Evolutionary conservation across 306 rosid genomes (phyloP).

Genomic region (Senna siamea): DNA sequence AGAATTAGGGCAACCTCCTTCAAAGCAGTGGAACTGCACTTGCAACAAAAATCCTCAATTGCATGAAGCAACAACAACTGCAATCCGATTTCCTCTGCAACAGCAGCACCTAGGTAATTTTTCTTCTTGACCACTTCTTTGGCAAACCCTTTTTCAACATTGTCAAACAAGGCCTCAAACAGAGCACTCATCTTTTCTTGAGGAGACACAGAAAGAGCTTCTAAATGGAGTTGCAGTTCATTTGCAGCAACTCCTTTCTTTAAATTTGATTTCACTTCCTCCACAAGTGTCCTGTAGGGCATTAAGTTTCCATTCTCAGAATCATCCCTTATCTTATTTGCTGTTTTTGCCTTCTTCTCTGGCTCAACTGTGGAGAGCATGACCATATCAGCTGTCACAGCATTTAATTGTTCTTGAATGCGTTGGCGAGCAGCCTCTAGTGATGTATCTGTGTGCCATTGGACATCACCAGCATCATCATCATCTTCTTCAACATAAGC

Average conservation of each 20-base stretch:
- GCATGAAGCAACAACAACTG: constrained; percentile 51
- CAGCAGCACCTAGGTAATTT: constrained; percentile 51
- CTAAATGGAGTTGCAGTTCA: constrained; percentile 44
- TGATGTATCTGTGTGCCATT: constrained; percentile 75
- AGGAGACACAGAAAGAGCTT: constrained; percentile 38
- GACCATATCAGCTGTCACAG: constrained; percentile 73
- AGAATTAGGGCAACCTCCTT: constrained; percentile 64
- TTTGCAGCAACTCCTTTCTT: constrained; percentile 47
- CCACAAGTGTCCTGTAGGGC: constrained; percentile 35
- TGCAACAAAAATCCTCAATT: constrained; percentile 51
- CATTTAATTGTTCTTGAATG: constrained; percentile 64
- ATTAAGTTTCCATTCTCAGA: constrained; percentile 41
- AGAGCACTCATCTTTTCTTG: constrained; percentile 63
- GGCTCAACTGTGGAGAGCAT: constrained; percentile 61
- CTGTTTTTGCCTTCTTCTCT: constrained; percentile 43
- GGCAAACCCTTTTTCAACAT: constrained; percentile 57
- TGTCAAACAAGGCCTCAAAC: constrained; percentile 50
- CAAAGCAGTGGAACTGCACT: constrained; percentile 41
- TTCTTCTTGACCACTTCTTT: constrained; percentile 53
- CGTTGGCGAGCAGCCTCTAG: constrained; percentile 63
- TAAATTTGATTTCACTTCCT: constrained; percentile 51
- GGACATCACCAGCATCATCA: constrained; percentile 45
- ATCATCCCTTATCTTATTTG: constrained; percentile 22
- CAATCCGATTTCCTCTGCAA: constrained; percentile 47
- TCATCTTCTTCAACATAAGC: constrained; percentile 41